Conservation (phyloP, 1,284 basidiomycete genomes). For the Ustilago trichophora region DNA sequence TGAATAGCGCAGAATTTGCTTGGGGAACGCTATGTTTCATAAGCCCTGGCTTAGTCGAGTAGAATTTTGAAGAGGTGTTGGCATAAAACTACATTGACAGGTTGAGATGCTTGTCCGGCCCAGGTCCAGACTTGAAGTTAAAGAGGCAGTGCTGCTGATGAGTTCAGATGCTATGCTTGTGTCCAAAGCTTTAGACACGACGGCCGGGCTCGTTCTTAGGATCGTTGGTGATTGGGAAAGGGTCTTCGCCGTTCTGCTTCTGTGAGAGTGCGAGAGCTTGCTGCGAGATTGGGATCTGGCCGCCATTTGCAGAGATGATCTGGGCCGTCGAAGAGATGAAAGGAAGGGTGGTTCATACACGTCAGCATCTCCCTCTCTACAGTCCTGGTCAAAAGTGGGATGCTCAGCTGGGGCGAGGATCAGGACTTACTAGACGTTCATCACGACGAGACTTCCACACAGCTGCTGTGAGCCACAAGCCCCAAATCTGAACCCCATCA, state of each 20-base stretch:
- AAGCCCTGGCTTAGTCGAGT: too few relatives aligned
- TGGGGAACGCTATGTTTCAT: too few relatives aligned
- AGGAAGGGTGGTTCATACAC: too few relatives aligned
- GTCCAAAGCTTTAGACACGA: conserved; percentile 11
- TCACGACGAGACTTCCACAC: conserved; percentile 62
- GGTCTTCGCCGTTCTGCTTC: conserved; percentile 30
- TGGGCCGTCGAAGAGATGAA: neutral
- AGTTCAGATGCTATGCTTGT: too few relatives aligned
- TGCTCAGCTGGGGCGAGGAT: too few relatives aligned
- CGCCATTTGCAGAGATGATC: conserved; percentile 31
- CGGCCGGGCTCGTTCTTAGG: conserved; percentile 41
- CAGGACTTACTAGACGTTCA: conserved; percentile 49
- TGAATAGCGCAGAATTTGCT: too few relatives aligned
- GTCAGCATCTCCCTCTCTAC: too few relatives aligned
- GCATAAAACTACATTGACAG: conserved; percentile 9
- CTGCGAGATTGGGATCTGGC: conserved; percentile 36
- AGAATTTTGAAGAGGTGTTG: neutral
- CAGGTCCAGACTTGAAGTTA: neutral
- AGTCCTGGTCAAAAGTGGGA: too few relatives aligned
- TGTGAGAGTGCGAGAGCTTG: conserved; percentile 33
- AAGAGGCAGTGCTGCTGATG: too few relatives aligned
- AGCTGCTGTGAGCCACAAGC: conserved; percentile 60
- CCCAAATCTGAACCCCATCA: conserved; percentile 45
- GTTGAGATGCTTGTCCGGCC: neutral
- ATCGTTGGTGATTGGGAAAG: conserved; percentile 42